phyloP scores from a whole-genome alignment of 2,329 filamentous ascomycete species.

The Neocatenulostroma microsporum region DNA sequence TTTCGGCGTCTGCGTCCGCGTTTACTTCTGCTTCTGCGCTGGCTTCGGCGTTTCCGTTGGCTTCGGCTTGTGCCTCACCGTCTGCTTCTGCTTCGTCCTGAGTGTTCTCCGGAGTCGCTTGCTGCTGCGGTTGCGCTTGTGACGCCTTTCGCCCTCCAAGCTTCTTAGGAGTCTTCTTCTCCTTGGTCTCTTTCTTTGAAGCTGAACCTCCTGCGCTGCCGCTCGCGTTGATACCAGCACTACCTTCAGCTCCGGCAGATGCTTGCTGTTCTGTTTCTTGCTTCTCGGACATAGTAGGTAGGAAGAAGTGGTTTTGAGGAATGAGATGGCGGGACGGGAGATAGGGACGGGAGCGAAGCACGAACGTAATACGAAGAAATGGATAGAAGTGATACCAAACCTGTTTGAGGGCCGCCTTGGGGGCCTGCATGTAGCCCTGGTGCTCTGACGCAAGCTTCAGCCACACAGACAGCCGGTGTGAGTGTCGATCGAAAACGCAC shows the following conservation, averaged over 20 bases:
- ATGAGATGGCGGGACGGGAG: slow-evolving; percentile 5
- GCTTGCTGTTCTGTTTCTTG: slow-evolving; percentile 16
- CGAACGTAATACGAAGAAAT: slow-evolving; percentile 11
- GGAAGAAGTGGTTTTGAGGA: slow-evolving; percentile 4
- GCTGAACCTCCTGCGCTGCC: slow-evolving; percentile 25
- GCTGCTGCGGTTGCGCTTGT: slow-evolving; percentile 39
- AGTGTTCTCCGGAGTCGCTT: slow-evolving; percentile 39
- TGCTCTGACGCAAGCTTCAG: slow-evolving; percentile 1
- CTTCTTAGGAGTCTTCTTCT: slow-evolving; percentile 45
- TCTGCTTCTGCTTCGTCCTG: slow-evolving; percentile 11
- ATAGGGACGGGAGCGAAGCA: slow-evolving; percentile 4
- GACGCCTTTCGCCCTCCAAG: slow-evolving; percentile 37
- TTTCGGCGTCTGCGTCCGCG: slow-evolving; percentile 32
- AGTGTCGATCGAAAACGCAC: slow-evolving; percentile 6
- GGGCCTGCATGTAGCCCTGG: no score
- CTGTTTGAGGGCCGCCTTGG: slow-evolving; percentile 14
- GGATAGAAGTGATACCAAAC: slow-evolving; percentile 13
- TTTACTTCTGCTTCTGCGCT: slow-evolving; percentile 32
- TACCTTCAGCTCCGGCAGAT: slow-evolving; percentile 17
- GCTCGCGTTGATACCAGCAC: slow-evolving; percentile 20
- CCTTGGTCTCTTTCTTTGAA: slow-evolving; percentile 27
- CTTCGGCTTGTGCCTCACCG: slow-evolving; percentile 28
- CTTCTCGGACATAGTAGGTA: slow-evolving; percentile 5
- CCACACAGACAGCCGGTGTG: slow-evolving; percentile 1
- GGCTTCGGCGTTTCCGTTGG: slow-evolving; percentile 24